Evolutionary conservation across 2,329 filamentous ascomycete species (phyloP), one percentile per base, ranked within the genome.

Genomic region (Fusarium goolgardi): DNA sequence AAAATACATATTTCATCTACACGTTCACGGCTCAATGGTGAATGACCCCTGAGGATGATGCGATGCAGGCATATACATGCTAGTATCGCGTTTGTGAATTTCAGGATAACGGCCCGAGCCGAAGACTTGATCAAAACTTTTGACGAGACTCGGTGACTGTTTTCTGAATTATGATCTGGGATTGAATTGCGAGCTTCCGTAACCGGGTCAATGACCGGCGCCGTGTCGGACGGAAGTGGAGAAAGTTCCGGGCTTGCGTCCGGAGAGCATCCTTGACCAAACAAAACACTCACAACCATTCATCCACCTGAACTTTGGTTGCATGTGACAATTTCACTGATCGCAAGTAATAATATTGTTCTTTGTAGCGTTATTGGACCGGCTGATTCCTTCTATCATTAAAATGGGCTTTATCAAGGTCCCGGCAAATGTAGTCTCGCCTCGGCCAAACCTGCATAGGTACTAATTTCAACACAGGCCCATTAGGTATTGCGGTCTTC

Each of bases 1-100:
- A 53, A 46, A 47, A 50, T 55, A 59, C 51, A 50, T 41, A n/a
- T n/a, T 34, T 41, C 44, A 46, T 53, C 41, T 41, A 25, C 67
- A 70, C 67, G 67, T 70, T 70, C 20, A n/a, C n/a, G 45, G 15
- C 59, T 57, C 39, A 70, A 20, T 70, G 67, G 67, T 55, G 1
- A 41, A 43, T 40, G 45, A 55, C 21, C 63, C 63, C 51, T 44
- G 58, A 25, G 32, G 25, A 25, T 20, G 7, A 25, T 39, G 23
- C 37, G 54, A 64, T 58, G 60, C 47, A 64, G 37, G 54, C 49
- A 45, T 40, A 25, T 27, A 21, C 25, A 6, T 29, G 3, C 27
- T 29, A 39, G 23, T 3, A 51, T 35, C n/a, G 25, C 25, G 43
- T 57, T 39, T 70, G 23, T 63, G 54, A 50, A 8, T 23, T 59